phyloP scores from a whole-genome alignment of 2,329 filamentous ascomycete genomes.

The Alternaria sp. region DNA sequence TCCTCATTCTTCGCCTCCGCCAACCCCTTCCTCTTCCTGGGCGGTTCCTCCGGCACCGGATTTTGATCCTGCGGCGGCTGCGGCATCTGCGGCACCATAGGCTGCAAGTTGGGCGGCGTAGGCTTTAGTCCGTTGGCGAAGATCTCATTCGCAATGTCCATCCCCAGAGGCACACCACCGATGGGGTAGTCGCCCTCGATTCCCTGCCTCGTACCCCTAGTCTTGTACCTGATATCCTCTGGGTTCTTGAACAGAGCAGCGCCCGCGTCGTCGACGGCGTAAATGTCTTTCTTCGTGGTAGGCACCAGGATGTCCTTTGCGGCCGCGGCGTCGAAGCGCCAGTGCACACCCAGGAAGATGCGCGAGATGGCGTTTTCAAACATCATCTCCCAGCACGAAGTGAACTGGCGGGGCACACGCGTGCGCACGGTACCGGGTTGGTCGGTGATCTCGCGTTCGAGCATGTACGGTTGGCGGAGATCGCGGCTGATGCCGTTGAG shows the following conservation, averaged over 20 bases:
- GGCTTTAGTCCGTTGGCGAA: slow-evolving; percentile 11
- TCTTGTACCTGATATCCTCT: slow-evolving; percentile 15
- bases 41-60: background rate
- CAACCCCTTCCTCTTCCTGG: background rate
- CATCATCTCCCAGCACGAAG: slow-evolving; percentile 34
- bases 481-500: slow-evolving; percentile 34
- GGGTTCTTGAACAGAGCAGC: slow-evolving; percentile 16
- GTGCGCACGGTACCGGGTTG: slow-evolving; percentile 36
- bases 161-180: slow-evolving; percentile 20
- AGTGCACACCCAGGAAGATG: slow-evolving; percentile 36
- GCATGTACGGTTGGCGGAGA: slow-evolving; percentile 29
- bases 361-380: slow-evolving; percentile 38
- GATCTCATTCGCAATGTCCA: slow-evolving; percentile 22
- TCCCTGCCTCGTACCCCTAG: slow-evolving; percentile 14
- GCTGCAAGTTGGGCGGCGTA: slow-evolving; percentile 12
- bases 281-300: slow-evolving; percentile 13
- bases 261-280: slow-evolving; percentile 13
- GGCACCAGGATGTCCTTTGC: slow-evolving; percentile 23
- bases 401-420: slow-evolving; percentile 20
- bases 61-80: background rate
- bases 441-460: slow-evolving; percentile 26
- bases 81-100: slow-evolving; percentile 1
- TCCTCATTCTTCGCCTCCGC: background rate
- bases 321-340: slow-evolving; percentile 37
- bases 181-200: slow-evolving; percentile 11